These are phyloP conservation scores for Ganoderma lucidum DNA, from an alignment of 1,284 basidiomycete genomes.

Conservation along the genomic window DNA sequence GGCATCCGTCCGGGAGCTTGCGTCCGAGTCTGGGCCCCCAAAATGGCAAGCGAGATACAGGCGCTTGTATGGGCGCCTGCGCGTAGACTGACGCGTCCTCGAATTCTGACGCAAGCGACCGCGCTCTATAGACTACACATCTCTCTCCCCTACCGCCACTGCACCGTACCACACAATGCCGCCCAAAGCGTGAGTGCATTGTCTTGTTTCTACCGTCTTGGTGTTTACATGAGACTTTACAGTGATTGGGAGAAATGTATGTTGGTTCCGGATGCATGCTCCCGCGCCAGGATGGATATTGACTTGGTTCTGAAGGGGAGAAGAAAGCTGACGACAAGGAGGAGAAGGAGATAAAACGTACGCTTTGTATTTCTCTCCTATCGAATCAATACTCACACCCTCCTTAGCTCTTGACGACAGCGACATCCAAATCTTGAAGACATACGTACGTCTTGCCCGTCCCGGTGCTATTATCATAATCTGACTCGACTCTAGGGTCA, in stretches of 20 bases:
- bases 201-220: not conserved
- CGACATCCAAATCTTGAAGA: constrained; percentile 99
- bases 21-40: constrained; percentile 31
- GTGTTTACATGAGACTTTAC: constrained; percentile 22
- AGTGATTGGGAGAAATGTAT: constrained; percentile 98
- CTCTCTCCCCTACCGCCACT: constrained; percentile 23
- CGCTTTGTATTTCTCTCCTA: constrained; percentile 34
- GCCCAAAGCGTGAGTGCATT: constrained; percentile 76
- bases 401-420: constrained; percentile 91
- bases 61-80: constrained; percentile 24
- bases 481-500: constrained; percentile 74
- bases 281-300: constrained; percentile 6
- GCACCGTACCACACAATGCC: constrained; percentile 63
- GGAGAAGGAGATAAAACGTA: constrained; percentile 93
- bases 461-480: constrained; percentile 13
- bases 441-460: constrained; percentile 70
- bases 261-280: constrained; percentile 39
- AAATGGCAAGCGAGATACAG: constrained; percentile 16
- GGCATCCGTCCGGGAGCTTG: constrained; percentile 16
- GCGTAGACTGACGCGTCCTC: constrained; percentile 46
- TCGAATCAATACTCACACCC: constrained; percentile 24
- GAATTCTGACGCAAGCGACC: constrained; percentile 26
- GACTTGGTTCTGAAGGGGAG: constrained; percentile 59
- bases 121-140: constrained; percentile 9
- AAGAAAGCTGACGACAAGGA: constrained; percentile 86